Conservation (phyloP, 805 yeast species). For the Cyberlindnera lachancei region DNA sequence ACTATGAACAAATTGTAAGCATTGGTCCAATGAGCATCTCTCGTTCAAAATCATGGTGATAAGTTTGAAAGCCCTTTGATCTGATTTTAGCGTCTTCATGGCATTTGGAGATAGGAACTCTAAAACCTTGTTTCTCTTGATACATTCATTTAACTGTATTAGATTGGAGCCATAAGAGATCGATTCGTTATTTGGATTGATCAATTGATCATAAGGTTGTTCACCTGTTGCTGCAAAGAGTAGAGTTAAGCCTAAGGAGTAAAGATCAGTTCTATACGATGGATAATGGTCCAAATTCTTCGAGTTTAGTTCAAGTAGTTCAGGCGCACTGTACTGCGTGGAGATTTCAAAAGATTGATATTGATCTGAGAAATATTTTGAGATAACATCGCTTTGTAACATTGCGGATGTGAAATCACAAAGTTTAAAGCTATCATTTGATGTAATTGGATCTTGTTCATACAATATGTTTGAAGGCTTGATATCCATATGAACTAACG, state of each 20-base stretch:
- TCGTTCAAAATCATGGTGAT: conserved; percentile 24
- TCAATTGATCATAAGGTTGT: conserved; percentile 31
- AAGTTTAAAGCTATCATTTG: conserved; percentile 27
- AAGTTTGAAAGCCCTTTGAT: conserved; percentile 14
- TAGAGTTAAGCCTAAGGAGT: conserved; percentile 38
- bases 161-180: conserved; percentile 15
- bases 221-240: conserved; percentile 38
- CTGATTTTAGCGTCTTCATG: conserved; percentile 15
- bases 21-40: conserved; percentile 22
- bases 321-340: conserved; percentile 43
- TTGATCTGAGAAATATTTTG: conserved; percentile 12
- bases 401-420: conserved; percentile 41
- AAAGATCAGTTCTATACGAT: conserved; percentile 34
- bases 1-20: conserved; percentile 3
- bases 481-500: conserved; percentile 39
- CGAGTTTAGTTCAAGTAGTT: conserved; percentile 25
- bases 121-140: conserved; percentile 26
- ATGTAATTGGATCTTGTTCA: too few relatives aligned
- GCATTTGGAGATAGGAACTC: conserved; percentile 25
- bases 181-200: too few relatives aligned
- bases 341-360: conserved; percentile 22
- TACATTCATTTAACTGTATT: conserved; percentile 25
- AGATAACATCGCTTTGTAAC: conserved; percentile 12
- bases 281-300: too few relatives aligned
- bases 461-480: conserved; percentile 39